These are phyloP conservation scores for Chaetomium sp. DNA, from an alignment of 2,329 filamentous ascomycete genomes.

Conservation along the genomic window DNA sequence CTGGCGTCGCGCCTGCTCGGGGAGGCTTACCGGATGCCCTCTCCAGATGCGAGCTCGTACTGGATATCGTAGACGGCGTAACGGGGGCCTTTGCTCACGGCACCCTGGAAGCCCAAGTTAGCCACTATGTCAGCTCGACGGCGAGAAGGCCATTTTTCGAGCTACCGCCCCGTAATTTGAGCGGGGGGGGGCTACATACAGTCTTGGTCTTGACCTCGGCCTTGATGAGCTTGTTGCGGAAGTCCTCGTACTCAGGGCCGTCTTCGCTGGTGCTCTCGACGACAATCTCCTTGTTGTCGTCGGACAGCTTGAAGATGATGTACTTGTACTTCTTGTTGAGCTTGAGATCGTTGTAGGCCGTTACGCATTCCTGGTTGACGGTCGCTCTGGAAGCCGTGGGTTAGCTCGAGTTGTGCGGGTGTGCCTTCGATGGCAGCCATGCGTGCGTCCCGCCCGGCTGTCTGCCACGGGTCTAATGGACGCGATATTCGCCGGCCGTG, in stretches of 20 bases:
- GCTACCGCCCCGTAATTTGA: too few species aligned
- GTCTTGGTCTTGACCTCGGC: conserved; percentile 72
- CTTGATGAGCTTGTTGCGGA: conserved; percentile 75
- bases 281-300: conserved; percentile 80
- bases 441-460: neutral
- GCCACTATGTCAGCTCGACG: neutral
- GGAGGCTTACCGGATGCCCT: conserved; percentile 65
- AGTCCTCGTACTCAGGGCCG: conserved; percentile 65
- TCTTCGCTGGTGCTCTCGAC: conserved; percentile 72
- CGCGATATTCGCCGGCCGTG: neutral
- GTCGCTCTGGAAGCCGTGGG: conserved; percentile 59
- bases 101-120: conserved; percentile 47
- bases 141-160: neutral
- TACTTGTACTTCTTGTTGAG: conserved; percentile 79
- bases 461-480: neutral
- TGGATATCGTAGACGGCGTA: conserved; percentile 86
- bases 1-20: neutral
- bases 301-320: conserved; percentile 86
- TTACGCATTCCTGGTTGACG: conserved; percentile 71
- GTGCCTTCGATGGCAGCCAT: neutral
- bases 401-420: conserved; percentile 11
- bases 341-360: conserved; percentile 79
- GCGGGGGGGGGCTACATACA: conserved; percentile 47
- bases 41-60: conserved; percentile 71
- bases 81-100: conserved; percentile 66